Evolutionary conservation across 805 yeast species (phyloP), one percentile per base, ranked within the genome.

Genomic region (Cyberlindnera mississippiensis): DNA sequence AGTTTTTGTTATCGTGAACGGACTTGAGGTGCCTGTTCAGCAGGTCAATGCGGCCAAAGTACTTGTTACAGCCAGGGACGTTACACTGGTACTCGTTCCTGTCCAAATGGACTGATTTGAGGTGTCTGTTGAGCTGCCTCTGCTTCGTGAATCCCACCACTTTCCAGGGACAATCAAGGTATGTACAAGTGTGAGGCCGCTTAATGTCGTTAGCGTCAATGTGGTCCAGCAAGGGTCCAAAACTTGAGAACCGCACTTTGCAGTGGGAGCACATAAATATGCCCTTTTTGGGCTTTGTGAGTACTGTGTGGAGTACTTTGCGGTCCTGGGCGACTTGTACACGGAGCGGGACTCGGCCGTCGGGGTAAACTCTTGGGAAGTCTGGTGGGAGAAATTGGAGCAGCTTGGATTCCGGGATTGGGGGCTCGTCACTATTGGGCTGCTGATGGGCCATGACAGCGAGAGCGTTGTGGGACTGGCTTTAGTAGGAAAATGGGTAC

Each of bases 51-150:
- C 56, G 63, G 4, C 75, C 64, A 55, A 93, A 91, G 29, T 61
- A 57, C 33, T 96, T 75, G 16, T 72, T 74, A 62, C 99, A 91
- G 4, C 76, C 83, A 9, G 71, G 60, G 91, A 96, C 89, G 27
- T 64, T 55, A 58, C 99, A 91, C 18, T 60, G 61, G 56, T 86
- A 86, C 15, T 65, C 64, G 59, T 55, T 61, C 51, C 48, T 46
- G 40, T 51, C 53, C 45, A 37, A 48, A 35, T 57, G 62, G 7
- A 57, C 56, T 0, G 59, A 50, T 13, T 37, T 35, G 4, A 48
- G 40, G 45, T 67, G 72, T 4, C 72, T 54, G 26, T 53, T 51
- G 40, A 67, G 51, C 50, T 67, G 72, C 42, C 65, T 53, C 15
- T 56, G 49, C 43, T 58, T 62, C 37, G 56, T 52, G 46, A 67